Evolutionary conservation across 2,329 filamentous ascomycete genomes (phyloP), one percentile per base, ranked within the genome.

Genomic region (Colletotrichum chrysophilum): DNA sequence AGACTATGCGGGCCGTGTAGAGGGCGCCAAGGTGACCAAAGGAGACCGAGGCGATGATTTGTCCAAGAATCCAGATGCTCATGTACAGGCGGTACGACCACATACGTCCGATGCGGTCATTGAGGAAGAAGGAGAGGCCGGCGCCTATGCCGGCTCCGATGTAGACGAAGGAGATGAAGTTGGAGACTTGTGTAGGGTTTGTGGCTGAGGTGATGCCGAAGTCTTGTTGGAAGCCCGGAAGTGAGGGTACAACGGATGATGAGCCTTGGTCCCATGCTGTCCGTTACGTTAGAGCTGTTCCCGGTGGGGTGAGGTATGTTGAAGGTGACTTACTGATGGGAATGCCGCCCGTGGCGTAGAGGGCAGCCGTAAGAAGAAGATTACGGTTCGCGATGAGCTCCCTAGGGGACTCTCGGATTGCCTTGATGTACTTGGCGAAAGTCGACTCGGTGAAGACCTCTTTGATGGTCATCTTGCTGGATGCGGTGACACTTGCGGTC

Each of bases 11-110:
- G 5, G 82, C 80, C 1, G 80, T 81, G 69, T 85, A 86, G 2
- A 87, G 78, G 8, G 78, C 82, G 10, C 79, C 77, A 55, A 82
- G 71, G 26, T 83, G 77, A 24, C 77, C 77, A 8, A 78, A 66
- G 1, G 79, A 77, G 60, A 81, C 80, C 9, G 79, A 83, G 4
- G 82, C 80, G 24, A 85, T 81, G 34, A 85, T 77, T 43, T 85
- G 81, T 24, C 84, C 83, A 56, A 83, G 76, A 66, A 83, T 80
- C 78, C 80, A 85, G 64, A 85, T 78, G 34, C 73, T 14, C 36
- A 80, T 80, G 77, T 87, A 87, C 2, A 87, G 76, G 1, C 85
- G 82, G 8, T 80, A 80, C 1, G 85, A 84, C 85, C 85, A 86
- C 26, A 84, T 78, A 2, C 85, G 82, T 2, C 86, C 85, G 26